Conservation (phyloP, 2,329 filamentous ascomycete genomes). For the Stagonosporopsis cucurbitacearum region DNA sequence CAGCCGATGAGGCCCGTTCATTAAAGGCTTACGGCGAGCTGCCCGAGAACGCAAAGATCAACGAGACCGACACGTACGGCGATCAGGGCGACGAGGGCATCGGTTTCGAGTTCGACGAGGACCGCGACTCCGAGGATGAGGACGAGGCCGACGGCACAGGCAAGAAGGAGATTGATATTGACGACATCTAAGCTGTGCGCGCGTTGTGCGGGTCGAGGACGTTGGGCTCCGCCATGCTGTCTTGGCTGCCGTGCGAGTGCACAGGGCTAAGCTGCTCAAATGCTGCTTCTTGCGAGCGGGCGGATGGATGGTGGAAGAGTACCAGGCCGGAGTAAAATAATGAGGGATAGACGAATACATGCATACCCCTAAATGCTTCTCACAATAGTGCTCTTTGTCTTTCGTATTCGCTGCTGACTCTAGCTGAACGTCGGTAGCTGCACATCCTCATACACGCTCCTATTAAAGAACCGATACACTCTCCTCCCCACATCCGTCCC, state of each 20-base stretch:
- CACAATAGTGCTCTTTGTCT: neutral
- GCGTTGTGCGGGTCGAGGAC: neutral
- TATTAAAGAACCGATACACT: conserved; percentile 82
- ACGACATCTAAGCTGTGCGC: conserved; percentile 74
- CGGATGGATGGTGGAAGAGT: conserved; percentile 36
- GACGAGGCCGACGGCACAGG: conserved; percentile 64
- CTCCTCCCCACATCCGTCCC: conserved; percentile 78
- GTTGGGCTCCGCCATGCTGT: conserved; percentile 48
- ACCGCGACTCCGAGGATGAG: conserved; percentile 64
- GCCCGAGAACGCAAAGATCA: conserved; percentile 98
- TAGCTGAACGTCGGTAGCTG: conserved; percentile 29
- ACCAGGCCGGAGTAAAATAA: neutral
- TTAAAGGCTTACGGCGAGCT: conserved; percentile 98
- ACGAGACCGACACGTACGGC: conserved; percentile 95
- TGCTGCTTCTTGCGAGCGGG: conserved; percentile 49
- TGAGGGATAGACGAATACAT: conserved; percentile 7
- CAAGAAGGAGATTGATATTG: conserved; percentile 87
- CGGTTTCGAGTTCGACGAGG: conserved; percentile 99
- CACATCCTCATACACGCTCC: conserved; percentile 56
- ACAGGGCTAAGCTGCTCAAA: conserved; percentile 45
- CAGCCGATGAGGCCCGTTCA: conserved; percentile 83
- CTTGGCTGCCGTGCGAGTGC: conserved; percentile 30
- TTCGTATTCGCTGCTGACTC: neutral
- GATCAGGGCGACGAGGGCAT: conserved; percentile 90
- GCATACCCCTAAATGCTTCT: conserved; percentile 8